Evolutionary conservation across 2,329 filamentous ascomycete species (phyloP).

Genomic region (Hymenotorrendiella dingleyae): DNA sequence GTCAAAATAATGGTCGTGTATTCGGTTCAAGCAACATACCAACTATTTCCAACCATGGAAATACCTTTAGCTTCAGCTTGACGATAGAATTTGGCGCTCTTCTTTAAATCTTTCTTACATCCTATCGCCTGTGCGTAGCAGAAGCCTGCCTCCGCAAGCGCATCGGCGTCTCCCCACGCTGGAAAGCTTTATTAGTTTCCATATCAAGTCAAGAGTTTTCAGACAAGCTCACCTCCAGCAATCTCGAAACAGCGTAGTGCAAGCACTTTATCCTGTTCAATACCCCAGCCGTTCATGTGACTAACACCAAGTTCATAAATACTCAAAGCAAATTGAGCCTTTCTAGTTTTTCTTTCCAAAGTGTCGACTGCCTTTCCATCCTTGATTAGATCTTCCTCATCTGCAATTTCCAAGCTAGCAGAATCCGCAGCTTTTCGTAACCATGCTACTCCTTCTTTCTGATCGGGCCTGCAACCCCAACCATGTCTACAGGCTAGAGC

Average conservation of each 20-base stretch:
- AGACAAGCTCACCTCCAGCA: conserved; percentile 62
- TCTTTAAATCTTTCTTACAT: conserved; percentile 93
- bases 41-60: conserved; percentile 97
- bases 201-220: conserved; percentile 1
- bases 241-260: conserved; percentile 94
- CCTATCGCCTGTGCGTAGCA: conserved; percentile 93
- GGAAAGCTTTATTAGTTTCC: conserved; percentile 23
- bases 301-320: conserved; percentile 96
- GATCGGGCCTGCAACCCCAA: conserved; percentile 95
- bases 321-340: conserved; percentile 88
- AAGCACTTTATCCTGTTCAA: conserved; percentile 82
- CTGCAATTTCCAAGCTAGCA: conserved; percentile 74
- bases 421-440: conserved; percentile 83
- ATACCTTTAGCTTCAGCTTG: conserved; percentile 88
- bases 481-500: conserved; percentile 92
- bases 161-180: conserved; percentile 93
- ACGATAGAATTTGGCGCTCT: conserved; percentile 85
- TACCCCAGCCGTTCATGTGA: conserved; percentile 98
- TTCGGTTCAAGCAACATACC: conserved; percentile 53
- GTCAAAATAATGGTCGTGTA: conserved; percentile 1
- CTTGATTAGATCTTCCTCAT: conserved; percentile 65
- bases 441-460: conserved; percentile 86
- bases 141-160: conserved; percentile 88
- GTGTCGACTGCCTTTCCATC: conserved; percentile 59
- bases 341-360: conserved; percentile 71